Base-by-base conservation (phyloP, 2,329 filamentous ascomycete species). In the Scopulariopsis brevicaulis region DNA sequence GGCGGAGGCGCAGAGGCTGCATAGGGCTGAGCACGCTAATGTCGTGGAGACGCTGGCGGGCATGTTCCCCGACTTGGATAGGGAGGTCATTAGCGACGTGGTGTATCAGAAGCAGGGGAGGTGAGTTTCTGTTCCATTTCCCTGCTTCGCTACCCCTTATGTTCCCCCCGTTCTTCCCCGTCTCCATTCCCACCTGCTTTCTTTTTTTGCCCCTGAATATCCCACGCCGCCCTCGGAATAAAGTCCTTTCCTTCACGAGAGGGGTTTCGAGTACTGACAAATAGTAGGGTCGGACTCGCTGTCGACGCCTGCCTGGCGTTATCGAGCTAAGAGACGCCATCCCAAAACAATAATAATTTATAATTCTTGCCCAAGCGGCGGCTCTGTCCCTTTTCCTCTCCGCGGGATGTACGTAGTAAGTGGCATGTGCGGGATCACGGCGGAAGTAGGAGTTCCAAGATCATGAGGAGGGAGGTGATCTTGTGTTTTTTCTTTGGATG, bases 31-130 rank as follows among this genome's bases (percentile, higher is more conserved):
- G 76, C 92, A 97, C 71, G 79, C 83, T 57, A 93, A 91, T 65
- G 85, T 99, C 8, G 93, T 97, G 2, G 94, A 97, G 73, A 97
- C 94, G 40, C 74, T 99, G 59, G 86, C 90, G 54, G 88, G 90
- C 65, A 99, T 99, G 94, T 99, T 99, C 70, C 94, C 94, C 1
- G 91, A 95, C 67, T 76, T 99, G 55, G 94, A 99, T 70, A 84
- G 85, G 66, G 95, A 99, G 54, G 82, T 99, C 43, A 97, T 99
- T 68, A 92, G 92, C 66, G 94, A 99, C 73, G 94, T 99, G 48
- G 94, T 99, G 28, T 85, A 93, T 69, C 84, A 95, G 75, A 96
- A 99, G 73, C 87, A 96, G 72, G 95, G 94, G 68, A 84, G 90
- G 90, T 93, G 71, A 75, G 88, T 81, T 58, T 8, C 8, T 32